Evolutionary conservation across 1,139 yeast genomes (phyloP).

Genomic region (Zygoascus sp.): DNA sequence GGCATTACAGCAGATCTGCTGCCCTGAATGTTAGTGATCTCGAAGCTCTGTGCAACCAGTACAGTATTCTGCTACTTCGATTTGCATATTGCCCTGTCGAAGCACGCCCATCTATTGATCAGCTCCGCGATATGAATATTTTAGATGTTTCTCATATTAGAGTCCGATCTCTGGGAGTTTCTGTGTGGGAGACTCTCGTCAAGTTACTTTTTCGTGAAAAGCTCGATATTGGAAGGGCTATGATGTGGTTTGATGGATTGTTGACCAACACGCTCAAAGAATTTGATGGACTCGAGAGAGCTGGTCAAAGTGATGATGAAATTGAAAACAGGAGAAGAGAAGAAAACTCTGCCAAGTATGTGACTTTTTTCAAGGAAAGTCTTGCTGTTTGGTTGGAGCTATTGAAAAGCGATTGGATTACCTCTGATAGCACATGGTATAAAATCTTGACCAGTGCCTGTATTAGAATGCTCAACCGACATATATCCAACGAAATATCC

Average conservation of each 20-base stretch:
- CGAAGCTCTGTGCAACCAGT: conserved; percentile 22
- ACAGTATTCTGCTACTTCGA: conserved; percentile 19
- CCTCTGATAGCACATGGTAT: conserved; percentile 9
- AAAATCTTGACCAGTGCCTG: conserved; percentile 1
- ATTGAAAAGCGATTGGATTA: conserved; percentile 4
- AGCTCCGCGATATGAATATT: conserved; percentile 17
- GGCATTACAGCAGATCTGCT: conserved; percentile 16
- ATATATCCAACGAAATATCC: neutral
- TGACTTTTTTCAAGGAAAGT: conserved; percentile 14
- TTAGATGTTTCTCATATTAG: conserved; percentile 22
- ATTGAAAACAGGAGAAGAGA: conserved; percentile 10
- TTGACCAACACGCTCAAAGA: conserved; percentile 17
- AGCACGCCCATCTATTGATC: conserved; percentile 21
- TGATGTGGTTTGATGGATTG: conserved; percentile 20
- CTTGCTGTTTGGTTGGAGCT: conserved; percentile 6
- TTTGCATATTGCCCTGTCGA: conserved; percentile 15
- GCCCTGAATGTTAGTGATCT: conserved; percentile 18
- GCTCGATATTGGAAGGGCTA: conserved; percentile 11
- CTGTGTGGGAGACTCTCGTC: conserved; percentile 18
- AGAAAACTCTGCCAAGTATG: conserved; percentile 17
- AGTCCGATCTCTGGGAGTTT: conserved; percentile 18
- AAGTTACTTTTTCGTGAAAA: conserved; percentile 15
- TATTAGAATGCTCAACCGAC: neutral
- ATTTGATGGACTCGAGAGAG: conserved; percentile 12
- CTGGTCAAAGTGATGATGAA: conserved; percentile 11